Evolutionary conservation across 768 basidiomycete species (phyloP).

Genomic region (Rhizopogon vesiculosus): DNA sequence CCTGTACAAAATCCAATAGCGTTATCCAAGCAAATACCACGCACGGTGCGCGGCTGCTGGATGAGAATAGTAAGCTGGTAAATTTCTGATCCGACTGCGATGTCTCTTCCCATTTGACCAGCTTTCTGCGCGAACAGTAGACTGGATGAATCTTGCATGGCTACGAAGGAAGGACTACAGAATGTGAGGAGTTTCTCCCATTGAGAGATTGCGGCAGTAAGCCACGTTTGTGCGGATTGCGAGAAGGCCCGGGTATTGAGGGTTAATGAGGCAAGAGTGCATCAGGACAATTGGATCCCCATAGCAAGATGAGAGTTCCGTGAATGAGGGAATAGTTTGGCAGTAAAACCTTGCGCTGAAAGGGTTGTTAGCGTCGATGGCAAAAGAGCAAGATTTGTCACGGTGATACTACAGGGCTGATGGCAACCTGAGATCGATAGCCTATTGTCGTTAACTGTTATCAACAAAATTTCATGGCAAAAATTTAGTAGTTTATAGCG

Average conservation of each 20-base stretch:
- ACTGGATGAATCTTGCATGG: slow-evolving; percentile 54
- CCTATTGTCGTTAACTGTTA: neutral
- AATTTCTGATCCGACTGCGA: no score
- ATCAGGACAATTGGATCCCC: slow-evolving; percentile 74
- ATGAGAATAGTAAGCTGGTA: no score
- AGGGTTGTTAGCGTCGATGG: slow-evolving; percentile 84
- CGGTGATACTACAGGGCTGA: slow-evolving; percentile 36
- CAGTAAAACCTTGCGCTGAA: slow-evolving; percentile 50
- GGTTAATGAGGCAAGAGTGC: slow-evolving; percentile 79
- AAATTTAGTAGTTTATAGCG: no score
- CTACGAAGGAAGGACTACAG: slow-evolving; percentile 73
- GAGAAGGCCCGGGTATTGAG: slow-evolving; percentile 71
- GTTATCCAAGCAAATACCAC: slow-evolving; percentile 23
- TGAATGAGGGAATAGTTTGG: slow-evolving; percentile 75
- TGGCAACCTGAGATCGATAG: slow-evolving; percentile 45
- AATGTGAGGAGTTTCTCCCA: slow-evolving; percentile 55
- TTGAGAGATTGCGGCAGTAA: slow-evolving; percentile 52
- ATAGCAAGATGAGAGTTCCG: slow-evolving; percentile 64
- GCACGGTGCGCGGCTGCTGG: slow-evolving; percentile 66
- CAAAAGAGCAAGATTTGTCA: slow-evolving; percentile 79
- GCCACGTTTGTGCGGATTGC: slow-evolving; percentile 50
- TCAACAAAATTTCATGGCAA: neutral
- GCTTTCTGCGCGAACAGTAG: no score
- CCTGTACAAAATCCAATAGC: slow-evolving; percentile 31
- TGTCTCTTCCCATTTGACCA: no score